Base-by-base conservation (phyloP, 345 rosid species). In the Brassica napus region DNA sequence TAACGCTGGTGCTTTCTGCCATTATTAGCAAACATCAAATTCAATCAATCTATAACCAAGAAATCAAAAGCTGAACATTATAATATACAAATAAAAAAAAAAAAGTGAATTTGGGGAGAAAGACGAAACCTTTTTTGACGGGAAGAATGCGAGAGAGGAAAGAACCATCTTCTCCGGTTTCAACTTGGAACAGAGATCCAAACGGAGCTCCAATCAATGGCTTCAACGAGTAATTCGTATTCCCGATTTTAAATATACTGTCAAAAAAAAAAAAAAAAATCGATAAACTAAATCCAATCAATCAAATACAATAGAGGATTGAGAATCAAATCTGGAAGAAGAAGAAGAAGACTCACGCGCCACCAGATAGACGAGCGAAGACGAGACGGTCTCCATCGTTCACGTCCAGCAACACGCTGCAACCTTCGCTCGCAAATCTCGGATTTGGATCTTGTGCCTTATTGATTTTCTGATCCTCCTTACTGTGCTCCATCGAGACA, bases 351-450 rank as follows among this genome's bases (percentile, higher is more conserved):
- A 83, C 94, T 82, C 72, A 93, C 98, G 96, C 86, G 86, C 86
- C 91, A 66, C 91, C 63, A 0, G 98, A 87, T 77, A 93, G 92
- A 63, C 99, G 91, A 54, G 96, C 91, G 68, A 95, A 95, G 75
- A 95, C 97, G 65, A 95, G 83, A 58, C 98, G 97, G 74, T 93
- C 99, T 24, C 99, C 98, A 10, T 95, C 93, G 77, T 95, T 95
- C 72, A 95, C 82, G 78, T 93, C 99, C 47, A 95, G 98, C 89
- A 95, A 78, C 2, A 90, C 99, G 55, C 93, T 93, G 89, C 93
- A 90, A 74, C 93, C 96, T 86, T 95, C 96, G 90, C 86, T 84
- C n/a, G 99, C 89, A 2, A 88, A 80, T 87, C 93, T 87, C 6
- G 84, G 84, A 77, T 86, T 83, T 10, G 82, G 83, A 62, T 69